Evolutionary conservation across 2,329 filamentous ascomycete species (phyloP), one percentile per base, ranked within the genome.

Genomic region (Paracoccidioides lutzii): DNA sequence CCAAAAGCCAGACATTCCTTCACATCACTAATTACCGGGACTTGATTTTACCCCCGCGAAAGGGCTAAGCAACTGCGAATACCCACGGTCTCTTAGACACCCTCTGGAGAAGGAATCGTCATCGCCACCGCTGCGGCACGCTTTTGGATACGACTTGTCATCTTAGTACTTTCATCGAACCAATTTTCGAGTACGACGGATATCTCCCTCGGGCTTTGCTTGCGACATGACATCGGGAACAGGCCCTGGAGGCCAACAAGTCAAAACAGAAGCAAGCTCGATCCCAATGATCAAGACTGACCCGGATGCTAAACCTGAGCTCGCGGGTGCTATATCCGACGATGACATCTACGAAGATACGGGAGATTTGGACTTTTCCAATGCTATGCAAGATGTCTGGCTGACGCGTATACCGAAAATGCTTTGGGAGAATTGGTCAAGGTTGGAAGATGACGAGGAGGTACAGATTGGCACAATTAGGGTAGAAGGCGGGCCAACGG

Each of bases 341-440:
- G 84, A 88, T 49, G 85, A 88, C 61, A 75, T 87, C 56, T 87
- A 87, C 65, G 82, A 85, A 66, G 82, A 85, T 63, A 78, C 80
- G 2, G 81, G 81, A 45, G 82, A 85, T 59, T 67, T 85, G 15
- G 81, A 84, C 55, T 84, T 85, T 65, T 62, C 71, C 6, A 67
- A 69, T 49, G 70, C 75, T 30, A 65, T 65, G 22, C 74, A 79
- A 61, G 69, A 67, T 53, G 67, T 81, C 35, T 94, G 88, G 75
- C 77, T 95, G 52, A 84, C 87, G 53, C 85, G 88, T 60, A 77
- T 95, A 45, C 89, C 90, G 22, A 82, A 83, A 60, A 85, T 87
- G 67, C 77, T 95, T 56, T 93, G 88, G 83, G 81, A 91, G 62
- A 80, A 84, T 46, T 94, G 90, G 87, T 74, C 75, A 33, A 78